phyloP scores from a whole-genome alignment of 176 grass and related monocot genomes.

The Oropetium thomaeum region DNA sequence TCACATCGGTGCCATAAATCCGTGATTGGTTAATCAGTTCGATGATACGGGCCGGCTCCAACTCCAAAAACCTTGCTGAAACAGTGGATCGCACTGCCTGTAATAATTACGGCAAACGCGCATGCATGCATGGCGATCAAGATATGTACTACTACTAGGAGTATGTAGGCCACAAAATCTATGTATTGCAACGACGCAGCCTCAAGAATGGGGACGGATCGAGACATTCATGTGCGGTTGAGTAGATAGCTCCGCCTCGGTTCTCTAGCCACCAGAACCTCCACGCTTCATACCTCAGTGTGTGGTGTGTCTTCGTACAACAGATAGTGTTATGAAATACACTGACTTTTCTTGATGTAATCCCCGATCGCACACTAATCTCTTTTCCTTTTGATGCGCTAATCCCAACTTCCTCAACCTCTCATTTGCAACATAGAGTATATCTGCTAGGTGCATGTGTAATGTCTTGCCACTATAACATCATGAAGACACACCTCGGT shows the following conservation, averaged over 20 bases:
- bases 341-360: background rate
- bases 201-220: conserved; percentile 32
- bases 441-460: conserved; percentile 10
- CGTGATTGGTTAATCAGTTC: conserved; percentile 22
- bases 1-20: conserved; percentile 30
- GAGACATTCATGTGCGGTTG: conserved; percentile 52
- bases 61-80: background rate
- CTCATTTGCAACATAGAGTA: background rate
- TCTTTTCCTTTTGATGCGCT: conserved; percentile 1
- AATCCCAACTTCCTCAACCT: background rate
- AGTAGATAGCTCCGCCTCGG: conserved; percentile 38
- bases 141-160: too few species aligned
- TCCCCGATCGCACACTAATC: background rate
- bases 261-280: conserved; percentile 8
- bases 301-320: conserved; percentile 16
- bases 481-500: conserved; percentile 20
- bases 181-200: background rate
- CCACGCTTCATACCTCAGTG: conserved; percentile 13
- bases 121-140: conserved; percentile 16
- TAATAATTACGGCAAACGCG: conserved; percentile 32
- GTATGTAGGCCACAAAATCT: conserved; percentile 31
- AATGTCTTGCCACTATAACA: conserved; percentile 20
- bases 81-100: conserved; percentile 41
- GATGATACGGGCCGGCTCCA: conserved; percentile 10
- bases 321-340: conserved; percentile 19